Percentiles rank a stretch among this genome's conserved stretches.
Conservation (phyloP, 441 rosid species). For the Eruca vesicaria region DNA sequence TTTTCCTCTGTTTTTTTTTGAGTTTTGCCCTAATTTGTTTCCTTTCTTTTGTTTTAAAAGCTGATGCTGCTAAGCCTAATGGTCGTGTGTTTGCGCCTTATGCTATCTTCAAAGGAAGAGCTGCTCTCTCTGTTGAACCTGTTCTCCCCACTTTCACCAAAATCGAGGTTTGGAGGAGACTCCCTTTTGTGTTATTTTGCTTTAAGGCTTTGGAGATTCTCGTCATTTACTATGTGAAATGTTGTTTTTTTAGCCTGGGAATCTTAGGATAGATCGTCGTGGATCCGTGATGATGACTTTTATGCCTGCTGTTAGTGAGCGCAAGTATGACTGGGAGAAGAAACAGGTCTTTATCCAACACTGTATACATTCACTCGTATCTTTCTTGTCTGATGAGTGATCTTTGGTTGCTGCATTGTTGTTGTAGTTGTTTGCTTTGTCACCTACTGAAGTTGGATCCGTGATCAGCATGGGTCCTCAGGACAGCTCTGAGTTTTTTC, state of each 20-base stretch:
- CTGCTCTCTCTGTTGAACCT: slow-evolving; percentile 77
- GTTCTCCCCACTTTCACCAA: slow-evolving; percentile 65
- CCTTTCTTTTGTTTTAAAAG: background rate
- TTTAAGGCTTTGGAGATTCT: slow-evolving; percentile 2
- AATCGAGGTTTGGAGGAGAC: slow-evolving; percentile 47
- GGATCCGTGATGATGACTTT: slow-evolving; percentile 79
- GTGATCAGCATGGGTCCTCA: slow-evolving; percentile 66
- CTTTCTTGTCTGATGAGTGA: background rate
- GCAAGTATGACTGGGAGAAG: slow-evolving; percentile 83
- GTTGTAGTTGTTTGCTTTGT: slow-evolving; percentile 78
- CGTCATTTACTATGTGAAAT: background rate
- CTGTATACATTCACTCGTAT: background rate
- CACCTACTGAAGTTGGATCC: slow-evolving; percentile 86
- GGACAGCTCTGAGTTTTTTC: slow-evolving; percentile 83
- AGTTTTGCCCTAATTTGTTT: slow-evolving; percentile 11
- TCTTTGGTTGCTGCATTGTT: slow-evolving; percentile 17
- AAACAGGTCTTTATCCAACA: slow-evolving; percentile 52
- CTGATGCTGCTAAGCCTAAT: slow-evolving; percentile 33
- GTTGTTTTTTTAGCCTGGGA: slow-evolving; percentile 58
- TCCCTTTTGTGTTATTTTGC: background rate
- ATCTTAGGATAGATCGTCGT: slow-evolving; percentile 55
- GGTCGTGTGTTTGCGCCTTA: slow-evolving; percentile 72
- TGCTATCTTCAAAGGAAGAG: slow-evolving; percentile 86
- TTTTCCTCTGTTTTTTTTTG: slow-evolving; percentile 21
- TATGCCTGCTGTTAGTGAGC: slow-evolving; percentile 81